Base-by-base conservation (phyloP, 768 basidiomycete species). In the Clitopilus hobsonii region DNA sequence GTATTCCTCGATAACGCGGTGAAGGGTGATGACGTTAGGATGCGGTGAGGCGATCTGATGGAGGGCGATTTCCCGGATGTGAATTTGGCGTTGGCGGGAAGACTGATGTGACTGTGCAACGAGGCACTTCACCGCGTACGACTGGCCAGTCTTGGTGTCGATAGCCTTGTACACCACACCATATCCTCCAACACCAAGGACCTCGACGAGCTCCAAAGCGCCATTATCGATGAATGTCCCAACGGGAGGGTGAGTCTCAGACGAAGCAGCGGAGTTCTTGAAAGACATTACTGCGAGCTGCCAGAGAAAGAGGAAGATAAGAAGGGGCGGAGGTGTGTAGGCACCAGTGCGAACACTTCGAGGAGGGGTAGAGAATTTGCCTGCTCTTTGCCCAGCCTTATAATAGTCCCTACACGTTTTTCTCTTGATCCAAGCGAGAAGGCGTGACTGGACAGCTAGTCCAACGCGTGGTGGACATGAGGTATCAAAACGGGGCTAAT, bases 141-240 rank as follows among this genome's bases (percentile, higher is more conserved):
- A 86, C 59, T 74, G 72, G 36, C 75, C 71, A 60, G 79, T 73
- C 52, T 65, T 75, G 13, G 73, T 69, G 66, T 90, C 88, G 57
- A 89, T 75, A 23, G 92, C 95, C 54, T 89, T 88, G 69, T 96
- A 97, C 8, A 98, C 96, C 61, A 94, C 86, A 53, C 96, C 96
- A 67, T 97, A 98, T 22, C 95, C 95, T 11, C 96, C 96, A 29
- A 89, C 83, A 29, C 96, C 96, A 50, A 98, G 83, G 58, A 95
- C 81, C 63, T 89, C 84, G 62, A 89, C 82, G 58, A 98, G 86
- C 70, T 94, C 82, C 56, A 98, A 82, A 49, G 83, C 74, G 61
- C 85, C 86, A 59, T 83, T 79, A 78, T 95, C 92, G 75, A 98
- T 91, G 67, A 83, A 71, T 58, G 87, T 86, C 45, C 94, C 94